Base-by-base conservation (phyloP, 306 rosid genomes). In the Vigna reflexopilosa region DNA sequence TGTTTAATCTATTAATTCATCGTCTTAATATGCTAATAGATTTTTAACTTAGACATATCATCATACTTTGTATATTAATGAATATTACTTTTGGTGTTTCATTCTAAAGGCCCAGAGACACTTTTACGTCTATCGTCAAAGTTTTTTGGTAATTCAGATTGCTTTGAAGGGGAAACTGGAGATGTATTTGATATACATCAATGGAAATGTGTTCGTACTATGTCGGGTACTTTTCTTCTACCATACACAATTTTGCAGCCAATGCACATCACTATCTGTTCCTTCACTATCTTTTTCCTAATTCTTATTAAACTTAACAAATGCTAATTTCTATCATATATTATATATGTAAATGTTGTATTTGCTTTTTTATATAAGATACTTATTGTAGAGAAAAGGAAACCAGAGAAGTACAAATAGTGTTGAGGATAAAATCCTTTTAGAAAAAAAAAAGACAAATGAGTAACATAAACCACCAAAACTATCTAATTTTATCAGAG, bases 181-280 rank as follows among this genome's bases (percentile, higher is more conserved):
- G 98, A 95, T 89, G 93, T 92, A 76, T 66, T 89, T 87, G 98
- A 95, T 22, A 83, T 83, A 24, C 86, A 95, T 81, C 77, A 85
- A 77, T 95, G 98, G 98, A 95, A 95, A 85, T 95, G 97, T 68
- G 95, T 89, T 77, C 93, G 89, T 50, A 92, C 98, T 55, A 79
- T 92, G 81, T 68, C 86, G 49, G 98, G 98, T 95, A 90, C 49
- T 80, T 67, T 78, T 77, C 77, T 80, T 82, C 58, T 42, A 55
- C 80, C 68, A 8, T 49, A 40, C 70, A n/a, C 6, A 55, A 34
- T 34, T 77, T 83, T 73, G 32, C 44, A 44, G 24, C 26, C 24
- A 72, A 36, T 44, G 59, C 42, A 58, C 58, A 22, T 59, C n/a
- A 82, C 67, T 68, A 1, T 16, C 5, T 75, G 13, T 66, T 50